Conservation (phyloP, 2,329 filamentous ascomycete genomes). For the Aspergillus calidoustus region DNA sequence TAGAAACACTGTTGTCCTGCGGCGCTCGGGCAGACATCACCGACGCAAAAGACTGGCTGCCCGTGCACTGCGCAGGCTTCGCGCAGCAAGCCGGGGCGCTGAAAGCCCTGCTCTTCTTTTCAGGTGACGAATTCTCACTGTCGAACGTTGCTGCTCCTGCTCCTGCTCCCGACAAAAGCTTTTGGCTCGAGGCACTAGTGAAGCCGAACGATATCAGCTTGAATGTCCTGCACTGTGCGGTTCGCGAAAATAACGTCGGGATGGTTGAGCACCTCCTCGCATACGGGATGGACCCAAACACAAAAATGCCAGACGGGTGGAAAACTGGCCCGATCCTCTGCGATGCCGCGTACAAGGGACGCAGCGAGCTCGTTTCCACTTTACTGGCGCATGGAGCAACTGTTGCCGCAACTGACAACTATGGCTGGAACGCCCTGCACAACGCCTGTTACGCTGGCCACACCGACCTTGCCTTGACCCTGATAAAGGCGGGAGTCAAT, state of each 20-base stretch:
- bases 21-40: neutral
- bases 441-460: neutral
- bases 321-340: neutral
- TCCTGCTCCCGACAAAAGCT: neutral
- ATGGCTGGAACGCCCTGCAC: constrained; percentile 1
- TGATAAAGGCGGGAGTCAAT: neutral
- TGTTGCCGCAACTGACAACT: neutral
- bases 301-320: neutral
- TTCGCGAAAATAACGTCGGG: neutral
- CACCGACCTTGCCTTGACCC: neutral
- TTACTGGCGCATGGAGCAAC: neutral
- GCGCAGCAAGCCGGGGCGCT: neutral
- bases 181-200: neutral
- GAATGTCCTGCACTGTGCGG: neutral
- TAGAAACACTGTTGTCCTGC: neutral
- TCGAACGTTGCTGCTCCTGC: neutral
- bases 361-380: neutral
- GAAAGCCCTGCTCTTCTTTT: neutral
- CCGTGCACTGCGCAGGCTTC: constrained; percentile 1
- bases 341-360: neutral
- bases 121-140: neutral
- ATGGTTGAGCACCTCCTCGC: neutral
- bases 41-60: neutral
- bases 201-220: neutral
- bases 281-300: constrained; percentile 4